Evolutionary conservation across 495 filamentous ascomycete species (phyloP).

Genomic region (Xylaria intraflava): DNA sequence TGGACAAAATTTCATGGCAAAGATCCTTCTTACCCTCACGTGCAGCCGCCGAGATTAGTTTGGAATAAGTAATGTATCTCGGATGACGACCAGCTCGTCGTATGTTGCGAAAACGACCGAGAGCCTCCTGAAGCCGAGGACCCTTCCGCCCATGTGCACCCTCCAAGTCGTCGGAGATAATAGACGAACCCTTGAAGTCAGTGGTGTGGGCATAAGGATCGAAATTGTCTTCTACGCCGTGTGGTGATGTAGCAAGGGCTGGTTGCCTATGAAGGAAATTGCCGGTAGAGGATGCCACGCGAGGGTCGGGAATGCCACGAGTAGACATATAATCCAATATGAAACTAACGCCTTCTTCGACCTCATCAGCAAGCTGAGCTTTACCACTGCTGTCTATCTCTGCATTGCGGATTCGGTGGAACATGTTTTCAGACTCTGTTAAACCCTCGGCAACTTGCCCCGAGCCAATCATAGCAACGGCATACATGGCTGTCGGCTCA

Average conservation of each 20-base stretch:
- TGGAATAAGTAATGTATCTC: constrained; percentile 90
- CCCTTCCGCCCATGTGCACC: constrained; percentile 59
- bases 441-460: constrained; percentile 73
- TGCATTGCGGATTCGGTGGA: constrained; percentile 63
- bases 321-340: constrained; percentile 68
- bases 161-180: constrained; percentile 85
- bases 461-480: constrained; percentile 71
- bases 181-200: constrained; percentile 83
- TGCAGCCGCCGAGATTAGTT: constrained; percentile 85
- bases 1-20: constrained; percentile 77
- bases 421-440: constrained; percentile 71
- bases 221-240: constrained; percentile 63
- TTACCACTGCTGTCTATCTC: constrained; percentile 33
- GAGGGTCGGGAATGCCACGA: constrained; percentile 41
- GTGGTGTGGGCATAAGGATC: constrained; percentile 86
- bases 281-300: constrained; percentile 29
- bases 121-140: constrained; percentile 69
- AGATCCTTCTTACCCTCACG: constrained; percentile 71
- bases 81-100: constrained; percentile 86
- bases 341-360: constrained; percentile 81
- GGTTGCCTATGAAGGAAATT: constrained; percentile 24
- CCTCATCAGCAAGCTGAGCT: constrained; percentile 61
- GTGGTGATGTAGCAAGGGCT: constrained; percentile 30
- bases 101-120: constrained; percentile 82
- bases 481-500: constrained; percentile 81